Base-by-base conservation (phyloP, 1,139 yeast genomes). In the Candida sanyaensis region DNA sequence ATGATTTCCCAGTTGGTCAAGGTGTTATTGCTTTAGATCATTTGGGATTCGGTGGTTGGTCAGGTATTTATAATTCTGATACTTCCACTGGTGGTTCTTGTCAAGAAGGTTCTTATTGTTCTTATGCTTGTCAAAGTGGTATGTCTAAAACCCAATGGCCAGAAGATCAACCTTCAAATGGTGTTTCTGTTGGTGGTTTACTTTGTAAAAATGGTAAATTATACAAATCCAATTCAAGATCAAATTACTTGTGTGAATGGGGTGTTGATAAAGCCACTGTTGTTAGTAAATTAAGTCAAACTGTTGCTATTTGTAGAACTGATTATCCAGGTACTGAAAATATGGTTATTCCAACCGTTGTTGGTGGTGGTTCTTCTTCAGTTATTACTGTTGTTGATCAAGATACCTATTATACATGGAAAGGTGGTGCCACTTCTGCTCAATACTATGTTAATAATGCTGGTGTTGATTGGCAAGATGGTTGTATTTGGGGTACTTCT, bases 141-240 rank as follows among this genome's bases (percentile, higher is more conserved):
- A 86, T 86, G 93, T 86, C 93, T 60, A 87, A 87, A 77, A 86
- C 93, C 50, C 95, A 87, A 74, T 87, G 91, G 91, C 95, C 95
- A 50, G 69, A 81, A 31, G 57, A 66, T 29, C 95, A 87, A 71
- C 93, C 93, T 50, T 56, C 82, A 42, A 78, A 71, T 64, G 95
- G 95, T 73, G 83, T 84, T 55, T 85, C 93, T 43, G 82, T 86
- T 53, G 95, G 95, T 73, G 95, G 95, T 58, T 77, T 87, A 62
- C 67, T 70, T 59, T 87, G 95, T 78, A 74, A 83, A 63, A 68
- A 66, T 62, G 93, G 93, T 55, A 78, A 76, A 68, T 77, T 87
- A 59, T 84, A 86, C 83, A 83, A 78, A 70, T 68, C 89, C 47
- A 84, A 83, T 77, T 55, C 73, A n/a, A 67, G 77, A 63, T 53